These are phyloP conservation scores for Spirogloea muscicola DNA, from an alignment of 139 green algal genomes.

Conservation along the genomic window DNA sequence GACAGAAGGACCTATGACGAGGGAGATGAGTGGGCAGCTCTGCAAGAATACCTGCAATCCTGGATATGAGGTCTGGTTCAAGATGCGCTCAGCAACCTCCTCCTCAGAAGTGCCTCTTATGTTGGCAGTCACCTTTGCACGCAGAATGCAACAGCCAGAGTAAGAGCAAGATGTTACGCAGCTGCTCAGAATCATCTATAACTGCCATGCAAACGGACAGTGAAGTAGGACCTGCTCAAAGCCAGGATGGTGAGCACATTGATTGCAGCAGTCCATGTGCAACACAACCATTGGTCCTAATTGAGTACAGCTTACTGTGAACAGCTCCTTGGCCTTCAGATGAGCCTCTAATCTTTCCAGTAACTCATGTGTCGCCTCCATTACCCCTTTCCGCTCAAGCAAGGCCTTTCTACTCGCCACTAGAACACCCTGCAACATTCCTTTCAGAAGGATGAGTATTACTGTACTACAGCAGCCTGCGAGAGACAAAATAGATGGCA, in stretches of 20 bases:
- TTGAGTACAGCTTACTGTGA: constrained; percentile 78
- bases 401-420: constrained; percentile 74
- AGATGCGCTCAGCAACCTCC: constrained; percentile 68
- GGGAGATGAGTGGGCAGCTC: too few species aligned
- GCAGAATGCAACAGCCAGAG: too few species aligned
- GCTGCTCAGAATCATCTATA: too few species aligned
- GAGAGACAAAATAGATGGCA: not conserved
- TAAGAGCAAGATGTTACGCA: too few species aligned
- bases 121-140: constrained; percentile 51
- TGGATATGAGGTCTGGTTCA: constrained; percentile 13
- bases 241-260: too few species aligned
- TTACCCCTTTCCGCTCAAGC: constrained; percentile 55
- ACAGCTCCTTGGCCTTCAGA: constrained; percentile 81
- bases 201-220: too few species aligned
- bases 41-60: constrained; percentile 32
- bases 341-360: constrained; percentile 94
- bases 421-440: constrained; percentile 64
- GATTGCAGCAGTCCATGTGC: too few species aligned
- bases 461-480: not conserved
- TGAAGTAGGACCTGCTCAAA: too few species aligned
- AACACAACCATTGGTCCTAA: too few species aligned
- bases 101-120: constrained; percentile 61
- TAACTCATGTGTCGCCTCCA: constrained; percentile 81
- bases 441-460: not conserved
- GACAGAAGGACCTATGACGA: too few species aligned